Percentiles rank a stretch among this genome's conserved stretches.
Evolutionary conservation across 2,329 filamentous ascomycete genomes (phyloP).

Genomic region (Cytospora schulzeri): DNA sequence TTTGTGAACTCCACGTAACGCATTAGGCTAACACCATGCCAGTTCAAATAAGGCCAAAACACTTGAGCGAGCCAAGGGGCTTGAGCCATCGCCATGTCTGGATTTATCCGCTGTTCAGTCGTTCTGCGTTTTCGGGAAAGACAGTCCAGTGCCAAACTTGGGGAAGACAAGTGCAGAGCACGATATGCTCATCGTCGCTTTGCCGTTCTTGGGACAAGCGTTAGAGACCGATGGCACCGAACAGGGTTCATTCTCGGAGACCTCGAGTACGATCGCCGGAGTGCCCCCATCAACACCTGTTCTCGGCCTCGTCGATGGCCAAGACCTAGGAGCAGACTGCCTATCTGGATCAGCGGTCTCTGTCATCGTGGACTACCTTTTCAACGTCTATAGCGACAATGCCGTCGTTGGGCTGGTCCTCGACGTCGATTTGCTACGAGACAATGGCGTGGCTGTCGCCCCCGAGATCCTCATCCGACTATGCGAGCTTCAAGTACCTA

Average conservation of each 20-base stretch:
- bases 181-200: slow-evolving; percentile 29
- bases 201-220: slow-evolving; percentile 20
- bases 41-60: slow-evolving; percentile 15
- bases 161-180: slow-evolving; percentile 26
- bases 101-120: slow-evolving; percentile 27
- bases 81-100: slow-evolving; percentile 25
- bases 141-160: slow-evolving; percentile 25
- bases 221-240: slow-evolving; percentile 20
- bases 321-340: slow-evolving; percentile 22
- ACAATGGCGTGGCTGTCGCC: slow-evolving; percentile 4
- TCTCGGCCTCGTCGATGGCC: slow-evolving; percentile 29
- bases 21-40: slow-evolving; percentile 12
- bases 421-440: slow-evolving; percentile 16
- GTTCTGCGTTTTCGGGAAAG: slow-evolving; percentile 29
- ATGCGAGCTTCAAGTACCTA: slow-evolving; percentile 25
- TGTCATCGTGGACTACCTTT: slow-evolving; percentile 23
- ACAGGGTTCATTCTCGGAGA: slow-evolving; percentile 24
- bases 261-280: slow-evolving; percentile 27
- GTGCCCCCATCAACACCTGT: slow-evolving; percentile 22
- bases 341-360: slow-evolving; percentile 7
- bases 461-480: slow-evolving; percentile 26
- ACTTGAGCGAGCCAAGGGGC: slow-evolving; percentile 18
- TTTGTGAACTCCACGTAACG: background rate
- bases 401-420: slow-evolving; percentile 29
- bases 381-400: slow-evolving; percentile 24